Evolutionary conservation across 495 filamentous ascomycete genomes (phyloP), one percentile per base, ranked within the genome.

Genomic region (Diplogelasinospora grovesii): DNA sequence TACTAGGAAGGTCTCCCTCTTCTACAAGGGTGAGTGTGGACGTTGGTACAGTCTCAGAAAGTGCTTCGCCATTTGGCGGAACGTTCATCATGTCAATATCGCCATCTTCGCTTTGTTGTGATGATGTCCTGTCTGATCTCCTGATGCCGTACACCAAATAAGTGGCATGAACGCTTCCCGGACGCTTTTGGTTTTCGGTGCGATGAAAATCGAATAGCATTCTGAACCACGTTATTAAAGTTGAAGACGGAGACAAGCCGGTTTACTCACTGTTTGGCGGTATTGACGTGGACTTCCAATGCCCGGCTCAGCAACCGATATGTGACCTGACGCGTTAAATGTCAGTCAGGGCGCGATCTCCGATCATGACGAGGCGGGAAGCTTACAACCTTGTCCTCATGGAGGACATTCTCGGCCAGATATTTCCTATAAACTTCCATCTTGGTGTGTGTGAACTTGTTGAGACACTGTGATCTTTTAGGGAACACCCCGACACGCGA

Each of bases 141-240:
- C 56, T 74, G 41, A 50, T 62, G 15, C 92, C 92, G 39, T 81
- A 79, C 18, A 97, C 54, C 32, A 97, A 64, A 57, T 95, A 98
- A 13, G 87, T 95, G 39, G 92, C 90, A 64, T 89, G 79, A 26
- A 97, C 71, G 24, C 72, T 76, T 9, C 74, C 71, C 0, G 86
- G 78, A 30, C 78, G 84, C 56, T 83, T 87, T 22, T 68, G 70
- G 61, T 90, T 95, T 66, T 95, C 83, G 30, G 64, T 73, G 32
- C 65, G 67, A 59, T 96, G 74, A 50, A 95, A 97, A 10, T 95
- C 89, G 60, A 81, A 94, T 1, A 98, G 79, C 73, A 96, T 89
- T 51, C 89, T 92, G 34, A 9, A 5, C 29, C n/a, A 32, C 38
- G 35, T 25, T 33, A 36, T n/a, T 11, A 8, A 29, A n/a, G 4